phyloP scores from a whole-genome alignment of 2,329 filamentous ascomycete genomes.

The Diaporthe citri region DNA sequence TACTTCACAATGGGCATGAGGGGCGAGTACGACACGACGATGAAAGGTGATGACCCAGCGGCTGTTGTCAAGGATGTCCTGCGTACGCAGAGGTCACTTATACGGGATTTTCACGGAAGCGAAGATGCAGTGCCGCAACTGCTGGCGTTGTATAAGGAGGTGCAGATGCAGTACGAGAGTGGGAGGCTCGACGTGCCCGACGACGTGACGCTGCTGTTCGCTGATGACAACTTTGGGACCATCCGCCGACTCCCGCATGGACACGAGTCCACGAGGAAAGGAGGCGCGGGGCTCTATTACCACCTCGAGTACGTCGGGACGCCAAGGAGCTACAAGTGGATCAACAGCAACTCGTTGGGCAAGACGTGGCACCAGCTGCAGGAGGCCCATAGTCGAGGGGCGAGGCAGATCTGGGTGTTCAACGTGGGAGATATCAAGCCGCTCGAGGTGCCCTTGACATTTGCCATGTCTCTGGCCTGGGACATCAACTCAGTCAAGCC shows the following conservation, averaged over 20 bases:
- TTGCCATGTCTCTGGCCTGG: conserved; percentile 71
- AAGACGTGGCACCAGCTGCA: conserved; percentile 52
- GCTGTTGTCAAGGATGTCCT: conserved; percentile 66
- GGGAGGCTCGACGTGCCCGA: conserved; percentile 68
- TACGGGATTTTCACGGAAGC: conserved; percentile 63
- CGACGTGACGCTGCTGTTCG: conserved; percentile 72
- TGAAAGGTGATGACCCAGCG: conserved; percentile 64
- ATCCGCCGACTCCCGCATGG: conserved; percentile 68
- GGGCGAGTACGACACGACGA: conserved; percentile 68
- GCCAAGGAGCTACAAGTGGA: conserved; percentile 71
- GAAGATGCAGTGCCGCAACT: conserved; percentile 62
- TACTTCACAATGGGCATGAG: conserved; percentile 72
- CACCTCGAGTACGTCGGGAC: conserved; percentile 74
- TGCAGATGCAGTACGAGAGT: conserved; percentile 72
- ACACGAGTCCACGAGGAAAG: conserved; percentile 64
- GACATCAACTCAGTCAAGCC: conserved; percentile 61
- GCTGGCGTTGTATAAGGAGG: conserved; percentile 76
- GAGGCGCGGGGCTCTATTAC: conserved; percentile 70
- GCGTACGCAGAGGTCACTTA: conserved; percentile 64
- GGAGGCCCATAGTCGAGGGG: conserved; percentile 66
- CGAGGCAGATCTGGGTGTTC: conserved; percentile 73
- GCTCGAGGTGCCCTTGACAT: conserved; percentile 67
- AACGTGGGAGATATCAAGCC: conserved; percentile 76
- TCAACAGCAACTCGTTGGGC: conserved; percentile 69
- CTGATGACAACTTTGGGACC: conserved; percentile 74